These are phyloP conservation scores for Porogramme epimiltina DNA, from an alignment of 1,284 basidiomycete species.

Conservation along the genomic window DNA sequence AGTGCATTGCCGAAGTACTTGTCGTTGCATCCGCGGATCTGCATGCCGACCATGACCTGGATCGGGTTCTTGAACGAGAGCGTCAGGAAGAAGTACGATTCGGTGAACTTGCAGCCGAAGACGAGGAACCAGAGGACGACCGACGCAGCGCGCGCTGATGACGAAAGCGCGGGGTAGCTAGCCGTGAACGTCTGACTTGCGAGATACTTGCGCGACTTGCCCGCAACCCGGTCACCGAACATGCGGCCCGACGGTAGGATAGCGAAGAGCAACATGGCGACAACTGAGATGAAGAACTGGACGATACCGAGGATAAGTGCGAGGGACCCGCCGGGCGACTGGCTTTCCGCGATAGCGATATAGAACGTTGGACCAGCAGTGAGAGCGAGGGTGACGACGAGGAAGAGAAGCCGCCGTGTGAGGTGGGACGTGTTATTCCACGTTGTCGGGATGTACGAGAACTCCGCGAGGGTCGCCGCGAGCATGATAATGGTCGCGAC, in stretches of 20 bases:
- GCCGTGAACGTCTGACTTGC: conserved; percentile 96
- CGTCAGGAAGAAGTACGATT: conserved; percentile 96
- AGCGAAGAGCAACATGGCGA: conserved; percentile 82
- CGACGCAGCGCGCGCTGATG: conserved; percentile 69
- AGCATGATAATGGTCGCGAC: conserved; percentile 94
- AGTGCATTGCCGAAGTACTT: conserved; percentile 79
- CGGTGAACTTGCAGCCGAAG: conserved; percentile 92
- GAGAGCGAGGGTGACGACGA: conserved; percentile 80
- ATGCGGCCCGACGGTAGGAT: conserved; percentile 90
- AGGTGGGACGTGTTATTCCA: conserved; percentile 98
- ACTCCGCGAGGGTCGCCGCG: conserved; percentile 87
- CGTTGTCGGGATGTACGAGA: conserved; percentile 93
- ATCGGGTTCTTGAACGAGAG: conserved; percentile 92
- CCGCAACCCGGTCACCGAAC: conserved; percentile 94
- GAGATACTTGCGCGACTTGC: conserved; percentile 92
- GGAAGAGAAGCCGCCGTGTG: conserved; percentile 82
- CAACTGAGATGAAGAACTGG: conserved; percentile 88
- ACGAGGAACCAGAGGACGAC: conserved; percentile 84
- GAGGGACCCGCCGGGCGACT: conserved; percentile 62
- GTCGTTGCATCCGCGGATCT: conserved; percentile 85
- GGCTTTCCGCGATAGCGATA: conserved; percentile 72
- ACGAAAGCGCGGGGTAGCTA: conserved; percentile 76
- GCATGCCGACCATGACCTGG: conserved; percentile 90
- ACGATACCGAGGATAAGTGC: conserved; percentile 89
- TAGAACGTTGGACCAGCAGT: conserved; percentile 92